Evolutionary conservation across 495 filamentous ascomycete species (phyloP).

Genomic region (Aspergillus funiculosus): DNA sequence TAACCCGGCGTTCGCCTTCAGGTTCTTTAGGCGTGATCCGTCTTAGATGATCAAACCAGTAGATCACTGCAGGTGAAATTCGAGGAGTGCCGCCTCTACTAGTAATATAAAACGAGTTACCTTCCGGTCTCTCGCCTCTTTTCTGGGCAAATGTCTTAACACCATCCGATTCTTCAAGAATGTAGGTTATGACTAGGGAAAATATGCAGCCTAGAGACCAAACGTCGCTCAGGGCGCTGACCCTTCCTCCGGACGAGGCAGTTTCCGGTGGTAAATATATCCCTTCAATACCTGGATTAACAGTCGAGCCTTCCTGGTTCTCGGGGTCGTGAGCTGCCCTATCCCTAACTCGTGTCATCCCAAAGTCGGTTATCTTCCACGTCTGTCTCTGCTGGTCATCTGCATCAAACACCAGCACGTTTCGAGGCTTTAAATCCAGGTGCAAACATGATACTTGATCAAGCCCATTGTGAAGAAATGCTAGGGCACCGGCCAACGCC

Average conservation of each 20-base stretch:
- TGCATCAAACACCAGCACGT: constrained; percentile 30
- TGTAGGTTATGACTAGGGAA: constrained; percentile 17
- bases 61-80: constrained; percentile 10
- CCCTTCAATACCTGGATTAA: constrained; percentile 13
- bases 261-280: constrained; percentile 24
- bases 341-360: constrained; percentile 19
- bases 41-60: constrained; percentile 15
- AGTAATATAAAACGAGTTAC: constrained; percentile 17
- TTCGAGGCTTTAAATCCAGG: constrained; percentile 43
- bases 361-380: constrained; percentile 33
- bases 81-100: neutral
- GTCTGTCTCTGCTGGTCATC: constrained; percentile 9
- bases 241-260: constrained; percentile 1
- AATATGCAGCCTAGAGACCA: constrained; percentile 27
- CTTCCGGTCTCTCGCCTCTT: constrained; percentile 1
- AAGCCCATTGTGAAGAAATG: constrained; percentile 24
- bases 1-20: constrained; percentile 1
- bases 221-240: constrained; percentile 18
- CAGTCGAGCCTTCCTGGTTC: constrained; percentile 4
- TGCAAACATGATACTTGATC: constrained; percentile 22
- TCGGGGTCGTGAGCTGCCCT: neutral
- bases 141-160: constrained; percentile 3
- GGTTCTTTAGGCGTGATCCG: neutral
- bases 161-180: constrained; percentile 6
- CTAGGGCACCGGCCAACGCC: constrained; percentile 18